phyloP scores from a whole-genome alignment of 2,329 filamentous ascomycete species.

The Drechslerella coelobrocha region DNA sequence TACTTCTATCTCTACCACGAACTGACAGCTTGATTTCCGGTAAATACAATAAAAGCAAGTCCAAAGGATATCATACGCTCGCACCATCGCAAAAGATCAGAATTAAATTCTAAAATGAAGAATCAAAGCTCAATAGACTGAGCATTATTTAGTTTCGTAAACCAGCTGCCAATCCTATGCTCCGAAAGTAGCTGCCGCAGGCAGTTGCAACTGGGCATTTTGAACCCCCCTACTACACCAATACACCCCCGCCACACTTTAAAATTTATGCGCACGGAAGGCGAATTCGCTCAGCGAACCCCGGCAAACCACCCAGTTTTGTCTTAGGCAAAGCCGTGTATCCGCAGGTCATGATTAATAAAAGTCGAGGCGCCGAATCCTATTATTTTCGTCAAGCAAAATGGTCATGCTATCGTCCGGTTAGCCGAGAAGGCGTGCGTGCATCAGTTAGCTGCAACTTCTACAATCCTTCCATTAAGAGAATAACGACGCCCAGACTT shows the following conservation, averaged over 20 bases:
- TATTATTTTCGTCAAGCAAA: conserved; percentile 12
- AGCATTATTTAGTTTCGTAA: conserved; percentile 4
- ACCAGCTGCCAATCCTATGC: conserved; percentile 16
- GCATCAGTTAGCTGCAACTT: background rate
- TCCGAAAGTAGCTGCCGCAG: too few relatives aligned
- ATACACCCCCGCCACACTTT: too few relatives aligned
- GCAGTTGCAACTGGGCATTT: too few relatives aligned
- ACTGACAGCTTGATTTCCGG: background rate
- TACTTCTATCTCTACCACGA: background rate
- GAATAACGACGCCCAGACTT: background rate
- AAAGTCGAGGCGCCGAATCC: conserved; percentile 28
- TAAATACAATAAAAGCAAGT: background rate
- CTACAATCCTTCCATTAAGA: background rate
- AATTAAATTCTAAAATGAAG: conserved; percentile 2
- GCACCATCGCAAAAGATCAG: conserved; percentile 29
- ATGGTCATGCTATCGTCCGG: conserved; percentile 24
- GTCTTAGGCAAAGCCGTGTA: too few relatives aligned
- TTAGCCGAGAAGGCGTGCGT: background rate
- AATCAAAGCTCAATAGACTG: background rate
- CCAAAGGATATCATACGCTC: conserved; percentile 15
- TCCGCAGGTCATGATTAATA: too few relatives aligned
- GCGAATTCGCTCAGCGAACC: too few relatives aligned
- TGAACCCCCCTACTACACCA: too few relatives aligned
- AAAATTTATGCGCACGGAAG: too few relatives aligned
- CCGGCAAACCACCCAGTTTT: too few relatives aligned